Percentiles rank a stretch among this genome's conserved stretches.
Conservation (phyloP, 2,329 filamentous ascomycete species). For the Gaeumannomyces sp. region DNA sequence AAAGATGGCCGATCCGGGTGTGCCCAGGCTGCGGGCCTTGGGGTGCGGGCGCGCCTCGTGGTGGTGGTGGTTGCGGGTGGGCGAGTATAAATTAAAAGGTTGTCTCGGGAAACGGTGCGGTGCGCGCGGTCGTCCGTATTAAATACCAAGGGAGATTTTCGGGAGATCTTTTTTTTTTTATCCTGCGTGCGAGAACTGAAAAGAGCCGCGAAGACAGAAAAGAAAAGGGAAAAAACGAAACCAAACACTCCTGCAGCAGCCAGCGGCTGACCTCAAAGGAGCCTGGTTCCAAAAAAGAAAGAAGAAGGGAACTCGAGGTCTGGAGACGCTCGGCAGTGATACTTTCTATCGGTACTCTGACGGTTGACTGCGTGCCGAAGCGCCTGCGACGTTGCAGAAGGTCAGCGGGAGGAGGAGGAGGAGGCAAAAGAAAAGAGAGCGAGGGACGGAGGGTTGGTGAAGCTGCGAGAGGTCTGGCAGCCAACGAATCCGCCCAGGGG, state of each 20-base stretch:
- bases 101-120: neutral
- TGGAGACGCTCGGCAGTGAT: slow-evolving; percentile 3
- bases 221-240: neutral
- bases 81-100: slow-evolving; percentile 1
- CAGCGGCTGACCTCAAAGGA: slow-evolving; percentile 81
- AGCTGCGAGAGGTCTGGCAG: neutral
- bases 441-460: slow-evolving; percentile 1
- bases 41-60: neutral
- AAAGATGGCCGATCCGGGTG: neutral
- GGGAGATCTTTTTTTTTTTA: neutral
- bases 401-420: neutral
- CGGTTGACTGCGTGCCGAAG: slow-evolving; percentile 1
- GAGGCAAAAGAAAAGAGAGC: slow-evolving; percentile 5
- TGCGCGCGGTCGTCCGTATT: neutral
- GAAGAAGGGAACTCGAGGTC: slow-evolving; percentile 7
- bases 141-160: neutral
- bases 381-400: slow-evolving; percentile 6
- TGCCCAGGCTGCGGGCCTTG: neutral
- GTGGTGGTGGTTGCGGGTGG: neutral
- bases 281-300: slow-evolving; percentile 19
- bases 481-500: neutral
- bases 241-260: slow-evolving; percentile 62
- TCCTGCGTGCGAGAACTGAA: neutral
- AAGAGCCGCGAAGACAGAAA: neutral
- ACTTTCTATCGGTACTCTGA: slow-evolving; percentile 7